Evolutionary conservation across 768 basidiomycete genomes (phyloP).

Genomic region (Xanthoconium purpureum): DNA sequence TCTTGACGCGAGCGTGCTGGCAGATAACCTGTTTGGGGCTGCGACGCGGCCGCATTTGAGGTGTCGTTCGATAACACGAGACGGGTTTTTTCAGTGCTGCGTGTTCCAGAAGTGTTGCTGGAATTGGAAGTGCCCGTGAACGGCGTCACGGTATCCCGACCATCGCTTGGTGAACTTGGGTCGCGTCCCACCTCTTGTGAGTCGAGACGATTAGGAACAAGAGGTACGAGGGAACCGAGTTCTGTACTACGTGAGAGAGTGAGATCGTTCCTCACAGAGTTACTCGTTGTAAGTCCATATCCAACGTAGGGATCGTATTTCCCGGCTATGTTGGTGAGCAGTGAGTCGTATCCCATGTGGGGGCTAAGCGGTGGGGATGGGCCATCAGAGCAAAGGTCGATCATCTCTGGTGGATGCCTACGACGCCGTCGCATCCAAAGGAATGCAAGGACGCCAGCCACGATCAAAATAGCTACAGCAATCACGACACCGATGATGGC

Average conservation of each 20-base stretch:
- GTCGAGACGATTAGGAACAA: conserved; percentile 12
- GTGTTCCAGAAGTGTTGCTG: not conserved
- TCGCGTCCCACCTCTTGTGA: not conserved
- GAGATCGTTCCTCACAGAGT: not conserved
- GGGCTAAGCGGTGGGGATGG: not conserved
- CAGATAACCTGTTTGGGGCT: not conserved
- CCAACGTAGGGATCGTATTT: not conserved
- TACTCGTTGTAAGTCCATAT: not conserved
- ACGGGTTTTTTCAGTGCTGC: not conserved
- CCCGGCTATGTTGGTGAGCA: not conserved
- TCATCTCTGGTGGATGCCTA: not conserved
- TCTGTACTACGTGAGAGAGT: not conserved
- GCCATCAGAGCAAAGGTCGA: conserved; percentile 4
- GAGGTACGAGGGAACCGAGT: not conserved
- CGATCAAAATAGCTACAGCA: conserved; percentile 6
- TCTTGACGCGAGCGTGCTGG: not conserved
- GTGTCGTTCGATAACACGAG: conserved; percentile 5
- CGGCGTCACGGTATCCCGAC: not conserved
- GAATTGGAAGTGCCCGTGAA: conserved; percentile 3
- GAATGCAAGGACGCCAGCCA: not conserved
- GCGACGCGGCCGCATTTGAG: not conserved
- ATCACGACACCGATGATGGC: conserved; percentile 17
- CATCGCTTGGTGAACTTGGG: not conserved
- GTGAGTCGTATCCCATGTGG: not conserved
- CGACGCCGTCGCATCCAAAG: conserved; percentile 13